These are phyloP conservation scores for Diddensiella santjacobensis DNA, from an alignment of 805 yeast genomes.

Conservation along the genomic window DNA sequence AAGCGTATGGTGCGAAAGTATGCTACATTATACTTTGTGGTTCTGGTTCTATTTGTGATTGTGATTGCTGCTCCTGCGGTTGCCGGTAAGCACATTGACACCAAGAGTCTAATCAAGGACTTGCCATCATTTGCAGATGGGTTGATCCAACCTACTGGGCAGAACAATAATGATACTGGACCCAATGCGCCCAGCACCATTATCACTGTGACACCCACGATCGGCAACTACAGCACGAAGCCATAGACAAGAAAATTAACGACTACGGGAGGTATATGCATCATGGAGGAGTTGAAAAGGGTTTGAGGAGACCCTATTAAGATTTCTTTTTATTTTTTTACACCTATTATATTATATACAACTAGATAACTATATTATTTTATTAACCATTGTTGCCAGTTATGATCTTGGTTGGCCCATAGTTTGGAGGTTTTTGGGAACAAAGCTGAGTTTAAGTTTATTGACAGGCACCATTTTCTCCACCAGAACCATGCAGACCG, in stretches of 20 bases:
- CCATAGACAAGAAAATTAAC: conserved; percentile 17
- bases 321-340: not conserved
- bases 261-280: too few relatives aligned
- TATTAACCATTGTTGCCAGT: too few relatives aligned
- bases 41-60: conserved; percentile 66
- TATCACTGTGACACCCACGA: conserved; percentile 50
- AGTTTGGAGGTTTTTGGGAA: too few relatives aligned
- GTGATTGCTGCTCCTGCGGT: conserved; percentile 90
- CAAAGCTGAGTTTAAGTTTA: too few relatives aligned
- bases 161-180: conserved; percentile 74
- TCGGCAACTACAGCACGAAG: conserved; percentile 27
- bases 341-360: too few relatives aligned
- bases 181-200: conserved; percentile 32
- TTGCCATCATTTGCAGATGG: conserved; percentile 46
- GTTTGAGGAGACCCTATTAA: not conserved
- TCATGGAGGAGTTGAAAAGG: too few relatives aligned
- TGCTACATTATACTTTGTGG: conserved; percentile 69
- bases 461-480: too few relatives aligned
- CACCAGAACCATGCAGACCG: not conserved
- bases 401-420: too few relatives aligned
- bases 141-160: conserved; percentile 85
- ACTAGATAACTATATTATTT: too few relatives aligned
- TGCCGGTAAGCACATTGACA: conserved; percentile 57
- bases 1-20: conserved; percentile 97
- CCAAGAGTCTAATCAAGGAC: conserved; percentile 33